Conservation (phyloP, 2,329 filamentous ascomycete genomes). For the Dothiorella sarmentorum region DNA sequence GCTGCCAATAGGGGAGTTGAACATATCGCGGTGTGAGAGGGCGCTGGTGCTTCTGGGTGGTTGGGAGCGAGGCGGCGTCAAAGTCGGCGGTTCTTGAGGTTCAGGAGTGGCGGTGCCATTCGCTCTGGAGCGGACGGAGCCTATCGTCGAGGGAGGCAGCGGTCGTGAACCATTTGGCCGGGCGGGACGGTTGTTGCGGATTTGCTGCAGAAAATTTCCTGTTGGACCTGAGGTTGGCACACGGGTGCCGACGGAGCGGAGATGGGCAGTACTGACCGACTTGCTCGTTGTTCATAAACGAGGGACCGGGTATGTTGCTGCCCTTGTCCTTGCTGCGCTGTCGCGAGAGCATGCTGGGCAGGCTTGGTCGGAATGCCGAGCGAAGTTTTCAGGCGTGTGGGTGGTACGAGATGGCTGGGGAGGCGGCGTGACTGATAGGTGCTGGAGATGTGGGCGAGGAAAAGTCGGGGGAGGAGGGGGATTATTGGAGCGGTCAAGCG, state of each 20-base stretch:
- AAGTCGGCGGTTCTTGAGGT: conserved; percentile 24
- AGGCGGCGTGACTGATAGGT: not conserved
- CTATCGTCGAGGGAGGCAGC: conserved; percentile 50
- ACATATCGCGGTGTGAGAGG: conserved; percentile 23
- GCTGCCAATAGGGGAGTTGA: conserved; percentile 30
- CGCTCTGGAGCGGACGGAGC: conserved; percentile 23
- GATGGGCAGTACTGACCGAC: conserved; percentile 34
- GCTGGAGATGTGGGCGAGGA: not conserved
- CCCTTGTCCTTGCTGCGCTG: conserved; percentile 33
- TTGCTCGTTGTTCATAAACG: conserved; percentile 36
- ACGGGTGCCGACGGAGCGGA: not conserved
- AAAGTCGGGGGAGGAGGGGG: not conserved
- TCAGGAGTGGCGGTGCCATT: conserved; percentile 24
- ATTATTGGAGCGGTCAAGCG: conserved; percentile 13
- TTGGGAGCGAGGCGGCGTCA: conserved; percentile 21
- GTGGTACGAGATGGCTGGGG: not conserved
- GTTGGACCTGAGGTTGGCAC: conserved; percentile 22
- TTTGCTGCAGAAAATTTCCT: conserved; percentile 69
- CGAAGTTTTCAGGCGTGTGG: not conserved
- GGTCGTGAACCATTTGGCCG: conserved; percentile 71
- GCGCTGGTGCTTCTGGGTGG: conserved; percentile 9
- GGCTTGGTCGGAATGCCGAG: conserved; percentile 18
- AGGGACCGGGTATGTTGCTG: conserved; percentile 34
- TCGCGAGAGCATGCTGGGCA: conserved; percentile 28
- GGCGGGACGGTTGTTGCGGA: conserved; percentile 64